Percentiles rank a stretch among this genome's conserved stretches.
Conservation (phyloP, 768 basidiomycete genomes). For the Hericium coralloides region DNA sequence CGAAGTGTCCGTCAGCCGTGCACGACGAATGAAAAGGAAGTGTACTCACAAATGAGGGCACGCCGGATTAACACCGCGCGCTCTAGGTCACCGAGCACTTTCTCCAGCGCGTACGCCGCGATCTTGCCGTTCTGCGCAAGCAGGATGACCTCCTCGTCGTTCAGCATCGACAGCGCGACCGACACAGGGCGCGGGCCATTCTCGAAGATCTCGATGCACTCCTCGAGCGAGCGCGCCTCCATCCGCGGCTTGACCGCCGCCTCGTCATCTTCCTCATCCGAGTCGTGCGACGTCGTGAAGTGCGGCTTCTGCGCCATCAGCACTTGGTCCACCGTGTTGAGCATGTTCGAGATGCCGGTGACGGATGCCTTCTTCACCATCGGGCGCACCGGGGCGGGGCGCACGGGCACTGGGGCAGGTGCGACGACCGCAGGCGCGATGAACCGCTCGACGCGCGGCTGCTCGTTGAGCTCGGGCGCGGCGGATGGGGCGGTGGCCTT, state of each 20-base stretch:
- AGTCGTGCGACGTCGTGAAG: constrained; percentile 13
- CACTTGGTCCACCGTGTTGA: constrained; percentile 48
- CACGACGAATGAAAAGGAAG: background rate
- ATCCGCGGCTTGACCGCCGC: constrained; percentile 7
- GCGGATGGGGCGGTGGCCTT: constrained; percentile 1
- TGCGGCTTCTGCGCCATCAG: constrained; percentile 29
- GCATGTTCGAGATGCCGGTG: constrained; percentile 32
- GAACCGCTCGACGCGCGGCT: background rate
- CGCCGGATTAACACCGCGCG: constrained; percentile 82
- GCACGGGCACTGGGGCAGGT: constrained; percentile 2
- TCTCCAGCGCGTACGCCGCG: constrained; percentile 91
- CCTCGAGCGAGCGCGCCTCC: constrained; percentile 49
- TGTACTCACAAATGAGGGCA: constrained; percentile 77
- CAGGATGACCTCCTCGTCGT: constrained; percentile 87
- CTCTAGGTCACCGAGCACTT: constrained; percentile 81
- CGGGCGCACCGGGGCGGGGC: constrained; percentile 14
- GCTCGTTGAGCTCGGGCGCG: background rate
- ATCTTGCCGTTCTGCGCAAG: constrained; percentile 89
- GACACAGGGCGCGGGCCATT: constrained; percentile 57
- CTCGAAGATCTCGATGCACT: constrained; percentile 75
- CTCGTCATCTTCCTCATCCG: constrained; percentile 17
- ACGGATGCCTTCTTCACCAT: constrained; percentile 9
- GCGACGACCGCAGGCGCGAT: background rate
- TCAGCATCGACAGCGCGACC: constrained; percentile 50
- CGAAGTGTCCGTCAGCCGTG: constrained; percentile 4